Base-by-base conservation (phyloP, 2,329 filamentous ascomycete genomes). In the Metarhizium rileyi region DNA sequence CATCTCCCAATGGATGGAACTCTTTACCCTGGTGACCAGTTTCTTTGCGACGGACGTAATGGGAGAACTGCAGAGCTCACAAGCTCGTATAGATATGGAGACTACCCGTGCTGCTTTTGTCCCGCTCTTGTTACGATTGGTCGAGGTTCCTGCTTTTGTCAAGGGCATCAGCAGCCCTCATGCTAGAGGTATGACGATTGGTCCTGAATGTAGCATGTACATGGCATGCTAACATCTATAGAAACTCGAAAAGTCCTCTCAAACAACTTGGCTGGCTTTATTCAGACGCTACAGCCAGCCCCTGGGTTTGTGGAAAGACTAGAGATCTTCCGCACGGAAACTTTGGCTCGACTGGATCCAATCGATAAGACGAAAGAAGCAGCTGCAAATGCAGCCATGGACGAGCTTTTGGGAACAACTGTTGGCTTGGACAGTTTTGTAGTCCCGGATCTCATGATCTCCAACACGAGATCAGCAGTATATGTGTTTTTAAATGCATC, bases 401-500 rank as follows among this genome's bases (percentile, higher is more conserved):
- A 81, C 51, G 77, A 81, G 42, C 65, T 82, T 30, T 65, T 82
- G 23, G 78, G 81, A 58, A 75, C 77, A 22, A 70, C 73, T 4
- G 70, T 83, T 49, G 77, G 72, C 0, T 63, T 81, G 36, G 76
- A 80, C n/a, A 76, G 65, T 54, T 70, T 78, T 38, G 72, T 73
- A 14, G 64, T 81, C 10, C 63, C 75, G 25, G 87, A 94, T 46
- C 68, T 90, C 9, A 85, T 86, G 3, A 72, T 81, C 27, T 73
- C 84, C 44, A 89, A 87, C 56, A 87, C 89, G 3, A 79, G 89
- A 63, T 86, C 87, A 47, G 90, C 87, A 5, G 73, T 95, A 49
- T 95, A 93, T 61, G 75, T 95, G 6, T 93, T 91, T 63, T 71
- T 96, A 8, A 93, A 90, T 62, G 82, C 89, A 49, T 77, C 86